Evolutionary conservation across 371 early-diverging fungal genomes (phyloP).

Genomic region (Mucor lusitanicus): DNA sequence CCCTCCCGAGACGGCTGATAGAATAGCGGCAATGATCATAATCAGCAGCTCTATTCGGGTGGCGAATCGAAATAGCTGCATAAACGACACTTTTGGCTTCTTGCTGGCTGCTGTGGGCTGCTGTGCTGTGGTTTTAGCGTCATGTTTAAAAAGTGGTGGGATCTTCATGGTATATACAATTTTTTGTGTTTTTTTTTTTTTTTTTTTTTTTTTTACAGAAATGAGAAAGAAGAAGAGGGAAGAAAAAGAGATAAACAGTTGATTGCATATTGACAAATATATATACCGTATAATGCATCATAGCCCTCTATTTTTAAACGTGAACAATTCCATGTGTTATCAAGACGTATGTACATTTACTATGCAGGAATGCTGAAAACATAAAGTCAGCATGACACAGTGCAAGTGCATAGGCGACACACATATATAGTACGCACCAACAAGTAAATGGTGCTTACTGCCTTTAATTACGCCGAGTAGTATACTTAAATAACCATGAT

Average conservation of each 20-base stretch:
- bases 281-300: neutral
- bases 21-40: slow-evolving; percentile 22
- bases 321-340: neutral
- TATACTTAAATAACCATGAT: no score
- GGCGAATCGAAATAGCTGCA: slow-evolving; percentile 40
- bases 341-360: neutral
- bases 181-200: no score
- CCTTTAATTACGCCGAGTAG: no score
- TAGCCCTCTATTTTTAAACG: neutral
- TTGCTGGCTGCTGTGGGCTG: neutral
- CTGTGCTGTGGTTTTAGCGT: neutral
- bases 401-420: neutral
- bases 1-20: slow-evolving; percentile 32
- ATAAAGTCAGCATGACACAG: neutral
- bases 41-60: slow-evolving; percentile 22
- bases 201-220: neutral
- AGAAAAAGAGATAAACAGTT: neutral
- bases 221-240: neutral
- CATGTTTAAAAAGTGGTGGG: neutral
- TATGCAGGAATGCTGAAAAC: neutral
- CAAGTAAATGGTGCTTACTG: no score
- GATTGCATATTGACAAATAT: neutral
- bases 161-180: neutral
- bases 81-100: slow-evolving; percentile 30
- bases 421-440: neutral